Evolutionary conservation across 106 monocot genomes (phyloP).

Genomic region (Agapanthus africanus): DNA sequence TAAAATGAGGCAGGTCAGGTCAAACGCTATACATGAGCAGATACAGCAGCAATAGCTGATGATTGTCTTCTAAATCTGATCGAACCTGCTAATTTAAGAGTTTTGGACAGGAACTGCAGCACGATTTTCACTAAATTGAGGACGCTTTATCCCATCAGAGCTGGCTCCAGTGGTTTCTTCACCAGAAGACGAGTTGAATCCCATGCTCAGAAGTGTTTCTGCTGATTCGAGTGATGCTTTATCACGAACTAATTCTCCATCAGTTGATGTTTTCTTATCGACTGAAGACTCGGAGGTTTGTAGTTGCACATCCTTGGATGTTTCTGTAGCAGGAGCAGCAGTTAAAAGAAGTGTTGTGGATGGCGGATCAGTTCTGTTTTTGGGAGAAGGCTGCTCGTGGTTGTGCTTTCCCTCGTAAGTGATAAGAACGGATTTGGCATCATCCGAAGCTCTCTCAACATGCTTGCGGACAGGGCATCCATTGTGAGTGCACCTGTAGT

Average conservation of each 20-base stretch:
- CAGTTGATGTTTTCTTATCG: conserved; percentile 10
- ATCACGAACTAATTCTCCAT: conserved; percentile 7
- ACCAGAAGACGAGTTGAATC: conserved; percentile 19
- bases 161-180: conserved; percentile 16
- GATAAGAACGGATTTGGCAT: conserved; percentile 52
- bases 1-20: not conserved
- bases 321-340: conserved; percentile 4
- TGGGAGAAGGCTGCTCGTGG: conserved; percentile 56
- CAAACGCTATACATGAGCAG: conserved; percentile 30
- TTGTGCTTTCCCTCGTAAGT: conserved; percentile 86
- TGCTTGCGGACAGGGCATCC: conserved; percentile 89
- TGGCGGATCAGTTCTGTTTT: conserved; percentile 15
- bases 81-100: conserved; percentile 21
- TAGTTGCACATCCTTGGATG: not conserved
- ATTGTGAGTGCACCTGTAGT: conserved; percentile 68
- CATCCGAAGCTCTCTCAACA: conserved; percentile 67
- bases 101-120: conserved; percentile 56
- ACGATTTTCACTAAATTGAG: conserved; percentile 34
- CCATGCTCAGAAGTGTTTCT: conserved; percentile 58
- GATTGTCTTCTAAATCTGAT: conserved; percentile 11
- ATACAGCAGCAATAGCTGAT: conserved; percentile 9
- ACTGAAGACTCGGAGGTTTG: conserved; percentile 8
- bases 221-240: conserved; percentile 44
- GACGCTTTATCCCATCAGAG: conserved; percentile 28
- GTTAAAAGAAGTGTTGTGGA: conserved; percentile 4